A percentile compares a stretch with the other conserved stretches of the same genome.
Conservation (phyloP, 2,329 filamentous ascomycete species). For the Aquanectria penicillioides region DNA sequence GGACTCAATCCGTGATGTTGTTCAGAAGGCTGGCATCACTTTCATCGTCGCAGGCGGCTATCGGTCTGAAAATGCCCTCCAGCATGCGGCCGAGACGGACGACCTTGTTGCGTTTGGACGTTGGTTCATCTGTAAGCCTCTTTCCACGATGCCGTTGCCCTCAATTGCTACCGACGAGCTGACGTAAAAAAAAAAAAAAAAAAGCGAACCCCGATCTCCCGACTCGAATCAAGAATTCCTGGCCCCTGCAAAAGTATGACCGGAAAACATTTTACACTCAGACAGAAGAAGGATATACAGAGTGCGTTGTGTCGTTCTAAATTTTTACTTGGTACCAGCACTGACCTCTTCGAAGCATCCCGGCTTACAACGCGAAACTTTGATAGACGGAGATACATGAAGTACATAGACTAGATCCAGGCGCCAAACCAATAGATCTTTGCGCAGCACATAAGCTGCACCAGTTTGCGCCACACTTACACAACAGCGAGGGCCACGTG, state of each 20-base stretch:
- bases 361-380: conserved; percentile 25
- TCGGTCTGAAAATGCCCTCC: conserved; percentile 39
- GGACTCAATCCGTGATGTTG: conserved; percentile 45
- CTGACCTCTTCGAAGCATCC: conserved; percentile 24
- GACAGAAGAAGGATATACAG: conserved; percentile 32
- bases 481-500: too few relatives aligned
- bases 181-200: too few relatives aligned
- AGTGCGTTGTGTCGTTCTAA: conserved; percentile 21
- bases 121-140: conserved; percentile 41
- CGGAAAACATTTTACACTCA: conserved; percentile 34
- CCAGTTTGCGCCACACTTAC: too few relatives aligned
- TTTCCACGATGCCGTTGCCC: not conserved
- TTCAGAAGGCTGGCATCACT: conserved; percentile 37
- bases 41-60: conserved; percentile 50
- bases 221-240: conserved; percentile 37
- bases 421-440: not conserved
- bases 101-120: conserved; percentile 48
- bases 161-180: conserved; percentile 3
- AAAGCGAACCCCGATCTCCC: conserved; percentile 38
- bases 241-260: conserved; percentile 36
- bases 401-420: not conserved
- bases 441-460: not conserved
- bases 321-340: conserved; percentile 9
- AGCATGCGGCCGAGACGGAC: conserved; percentile 44
- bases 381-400: not conserved